Evolutionary conservation across 768 basidiomycete genomes (phyloP), one percentile per base, ranked within the genome.

Genomic region (Artomyces pyxidatus): DNA sequence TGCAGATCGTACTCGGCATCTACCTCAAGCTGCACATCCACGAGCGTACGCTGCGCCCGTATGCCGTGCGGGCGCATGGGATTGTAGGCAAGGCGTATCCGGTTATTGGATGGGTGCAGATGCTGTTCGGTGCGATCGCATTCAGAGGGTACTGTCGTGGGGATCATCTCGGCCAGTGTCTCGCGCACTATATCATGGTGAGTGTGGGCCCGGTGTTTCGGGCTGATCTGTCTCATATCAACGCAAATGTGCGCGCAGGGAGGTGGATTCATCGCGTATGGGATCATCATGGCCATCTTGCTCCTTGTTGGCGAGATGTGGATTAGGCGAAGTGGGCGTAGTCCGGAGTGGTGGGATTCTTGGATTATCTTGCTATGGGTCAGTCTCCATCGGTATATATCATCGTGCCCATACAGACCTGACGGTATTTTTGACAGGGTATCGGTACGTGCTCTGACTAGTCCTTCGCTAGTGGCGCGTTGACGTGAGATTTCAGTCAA

Each of bases 21-120:
- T 97, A 95, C 66, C 82, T 97, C 57, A 96, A 95, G 66, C 69
- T 94, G 6, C 94, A 96, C 63, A 83, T 96, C 23, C 75, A 93
- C 53, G 89, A 95, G 65, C 72, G 73, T 51, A 78, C 81, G 1
- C 53, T 83, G 9, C 75, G 93, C 35, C 85, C 85, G 1, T 85
- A 74, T 59, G 81, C 82, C 0, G 86, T 90, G 4, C 63, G 68
- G 3, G 68, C 69, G 1, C 93, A 95, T 56, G 84, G 88, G 0
- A 57, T 88, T n/a, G 66, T 96, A 14, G 93, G 93, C 12, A 93
- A 86, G 62, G 53, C 71, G 9, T 96, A 87, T 62, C 92, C 93
- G 0, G 68, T 95, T 48, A 59, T 95, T 8, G 93, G 84, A 6
- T 95, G 93, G 93, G 72, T 72, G 1, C 93, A 96, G 63, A 88